Conservation (phyloP, 2,329 filamentous ascomycete genomes). For the Paecilomyces sp. region DNA sequence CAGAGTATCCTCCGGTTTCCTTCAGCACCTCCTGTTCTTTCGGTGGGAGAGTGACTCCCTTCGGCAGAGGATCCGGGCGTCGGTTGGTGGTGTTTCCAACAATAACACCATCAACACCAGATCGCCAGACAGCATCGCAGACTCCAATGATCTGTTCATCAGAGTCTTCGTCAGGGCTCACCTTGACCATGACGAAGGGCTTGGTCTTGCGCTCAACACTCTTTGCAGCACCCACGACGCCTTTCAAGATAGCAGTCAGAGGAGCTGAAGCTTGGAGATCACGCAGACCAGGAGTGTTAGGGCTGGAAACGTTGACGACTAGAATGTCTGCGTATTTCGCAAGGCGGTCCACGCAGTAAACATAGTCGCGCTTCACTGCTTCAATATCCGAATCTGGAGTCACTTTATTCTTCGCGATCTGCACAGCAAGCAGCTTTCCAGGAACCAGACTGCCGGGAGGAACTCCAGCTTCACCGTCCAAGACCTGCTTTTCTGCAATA, state of each 20-base stretch:
- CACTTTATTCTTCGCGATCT: slow-evolving; percentile 94
- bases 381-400: slow-evolving; percentile 79
- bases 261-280: slow-evolving; percentile 80
- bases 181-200: slow-evolving; percentile 92
- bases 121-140: slow-evolving; percentile 72
- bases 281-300: slow-evolving; percentile 87
- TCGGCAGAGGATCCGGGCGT: slow-evolving; percentile 62
- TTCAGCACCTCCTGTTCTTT: slow-evolving; percentile 61
- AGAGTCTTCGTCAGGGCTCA: slow-evolving; percentile 89
- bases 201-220: slow-evolving; percentile 62
- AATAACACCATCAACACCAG: slow-evolving; percentile 89
- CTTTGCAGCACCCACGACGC: slow-evolving; percentile 73
- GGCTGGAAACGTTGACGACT: slow-evolving; percentile 96
- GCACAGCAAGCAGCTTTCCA: slow-evolving; percentile 76
- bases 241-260: slow-evolving; percentile 69
- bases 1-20: slow-evolving; percentile 84
- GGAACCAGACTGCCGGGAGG: slow-evolving; percentile 72
- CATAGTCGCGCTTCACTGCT: slow-evolving; percentile 72
- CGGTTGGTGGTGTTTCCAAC: slow-evolving; percentile 95
- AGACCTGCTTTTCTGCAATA: slow-evolving; percentile 60
- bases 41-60: slow-evolving; percentile 55
- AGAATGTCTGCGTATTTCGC: slow-evolving; percentile 88
- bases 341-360: slow-evolving; percentile 77
- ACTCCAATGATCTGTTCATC: slow-evolving; percentile 81
- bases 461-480: slow-evolving; percentile 69